phyloP scores from a whole-genome alignment of 345 rosid species.

The Eucalyptus marginata region DNA sequence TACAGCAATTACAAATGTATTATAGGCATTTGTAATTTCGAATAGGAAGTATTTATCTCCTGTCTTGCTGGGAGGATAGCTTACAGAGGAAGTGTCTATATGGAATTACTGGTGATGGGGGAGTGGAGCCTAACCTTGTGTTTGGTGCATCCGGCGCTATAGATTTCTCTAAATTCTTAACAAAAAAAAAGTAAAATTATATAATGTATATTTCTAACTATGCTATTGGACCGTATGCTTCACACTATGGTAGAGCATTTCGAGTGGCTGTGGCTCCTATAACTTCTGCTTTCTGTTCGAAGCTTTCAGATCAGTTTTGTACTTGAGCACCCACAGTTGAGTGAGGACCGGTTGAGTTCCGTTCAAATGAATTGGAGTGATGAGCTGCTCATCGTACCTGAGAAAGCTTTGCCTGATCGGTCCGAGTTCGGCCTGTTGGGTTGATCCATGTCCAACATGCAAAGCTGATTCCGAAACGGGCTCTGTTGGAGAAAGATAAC shows the following conservation, averaged over 20 bases:
- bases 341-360: not conserved
- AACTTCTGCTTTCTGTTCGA: not conserved
- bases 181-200: not conserved
- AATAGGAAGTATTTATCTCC: not conserved
- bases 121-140: not conserved
- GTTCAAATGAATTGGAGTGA: not conserved
- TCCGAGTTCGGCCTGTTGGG: not conserved
- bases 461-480: fast-evolving
- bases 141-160: not conserved
- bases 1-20: not conserved
- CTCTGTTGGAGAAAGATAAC: not conserved
- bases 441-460: not conserved
- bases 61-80: not conserved
- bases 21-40: not conserved
- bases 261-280: not conserved
- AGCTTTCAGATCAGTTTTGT: not conserved
- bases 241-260: not conserved
- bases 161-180: not conserved
- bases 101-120: not conserved
- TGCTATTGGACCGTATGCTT: not conserved
- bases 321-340: not conserved
- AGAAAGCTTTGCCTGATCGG: not conserved
- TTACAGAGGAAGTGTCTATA: not conserved
- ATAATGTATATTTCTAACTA: not conserved
- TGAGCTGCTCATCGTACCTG: not conserved